Base-by-base conservation (phyloP, 371 early-diverging fungal genomes). In the Thermomucor indicae-seudaticae region DNA sequence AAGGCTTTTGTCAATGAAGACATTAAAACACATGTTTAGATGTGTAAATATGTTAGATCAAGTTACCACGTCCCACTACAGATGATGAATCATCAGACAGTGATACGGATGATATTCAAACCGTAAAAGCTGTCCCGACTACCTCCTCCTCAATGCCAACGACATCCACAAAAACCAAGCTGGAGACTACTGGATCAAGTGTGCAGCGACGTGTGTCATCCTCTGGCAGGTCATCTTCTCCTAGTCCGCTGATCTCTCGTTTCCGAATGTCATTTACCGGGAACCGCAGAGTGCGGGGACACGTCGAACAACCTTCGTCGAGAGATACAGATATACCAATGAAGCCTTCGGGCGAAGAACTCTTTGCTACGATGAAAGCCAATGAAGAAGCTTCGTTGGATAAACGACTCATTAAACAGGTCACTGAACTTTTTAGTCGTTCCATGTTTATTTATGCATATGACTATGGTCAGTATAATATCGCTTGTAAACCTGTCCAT, bases 371-470 rank as follows among this genome's bases (percentile, higher is more conserved):
- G 23, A 52, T 54, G 27, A 60, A 43, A 46, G 7, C 48, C 25
- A 67, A 57, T 22, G 70, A 65, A 50, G 65, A 75, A 24, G 52
- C 47, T 19, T 43, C 59, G 2, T 49, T 87, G 57, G 89, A 89
- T 20, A 45, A 59, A n/a, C 77, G 85, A 4, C 58, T 87, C 5
- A 51, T 86, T 0, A 74, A 76, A 12, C 86, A 89, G 57, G 71
- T 89, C 3, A 65, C 62, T 1, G 79, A 81, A 7, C 49, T 88
- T 39, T 83, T 89, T 53, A 63, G 77, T 32, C 64, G 72, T 4
- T 77, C 77, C 5, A 84, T 84, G 53, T 84, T 87, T 57, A 67
- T 85, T 35, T 85, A 75, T 47, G 79, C 89, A 3, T 79, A 76
- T 34, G 70, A 62, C 19, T 80, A 73, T 55, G 85, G 83, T 67